Base-by-base conservation (phyloP, 768 basidiomycete genomes). In the Phanerochaete sordida region DNA sequence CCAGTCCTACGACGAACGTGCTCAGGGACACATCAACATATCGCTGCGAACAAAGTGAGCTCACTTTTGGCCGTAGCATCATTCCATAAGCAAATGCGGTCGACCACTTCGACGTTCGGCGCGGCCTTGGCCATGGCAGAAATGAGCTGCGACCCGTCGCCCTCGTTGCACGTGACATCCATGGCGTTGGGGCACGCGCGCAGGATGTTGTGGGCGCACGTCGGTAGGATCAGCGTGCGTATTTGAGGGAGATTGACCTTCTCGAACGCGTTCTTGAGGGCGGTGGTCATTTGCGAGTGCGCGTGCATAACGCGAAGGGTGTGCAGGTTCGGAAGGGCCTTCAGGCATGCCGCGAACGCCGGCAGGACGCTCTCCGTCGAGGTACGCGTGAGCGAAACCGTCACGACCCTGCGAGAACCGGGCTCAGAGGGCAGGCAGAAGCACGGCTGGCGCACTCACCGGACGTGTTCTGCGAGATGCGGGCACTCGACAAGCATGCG, bases 301-400 rank as follows among this genome's bases (percentile, higher is more conserved):
- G 35, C 37, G 23, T 37, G 35, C 35, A 54, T 54, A 4, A 54
- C 26, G 9, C 23, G 53, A 5, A 54, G 53, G 9, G 53, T 54
- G 26, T 54, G 53, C 5, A 54, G 53, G 23, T 54, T 54, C 11
- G 53, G 53, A 15, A 54, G 15, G 11, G 53, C 53, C 53, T 39
- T 54, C 1, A 39, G 33, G 33, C 53, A 54, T 7, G 35, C 37
- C n/a, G 35, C 37, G 21, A 54, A 54, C 15, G 53, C 53, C 1
- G 53, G 53, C 9, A 54, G 39, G 23, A 54, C 35, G 3, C 35
- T 54, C 9, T 24, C 37, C 1, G 53, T 37, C 2, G 53, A 54
- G 37, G 35, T 43, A 23, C 53, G 53, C 13, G 53, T 54, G 11
- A 54, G 21, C 3, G 53, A 54, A 2, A 54, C 35, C 13, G 53